phyloP scores from a whole-genome alignment of 345 rosid species.

The Arabidopsis arenosa region DNA sequence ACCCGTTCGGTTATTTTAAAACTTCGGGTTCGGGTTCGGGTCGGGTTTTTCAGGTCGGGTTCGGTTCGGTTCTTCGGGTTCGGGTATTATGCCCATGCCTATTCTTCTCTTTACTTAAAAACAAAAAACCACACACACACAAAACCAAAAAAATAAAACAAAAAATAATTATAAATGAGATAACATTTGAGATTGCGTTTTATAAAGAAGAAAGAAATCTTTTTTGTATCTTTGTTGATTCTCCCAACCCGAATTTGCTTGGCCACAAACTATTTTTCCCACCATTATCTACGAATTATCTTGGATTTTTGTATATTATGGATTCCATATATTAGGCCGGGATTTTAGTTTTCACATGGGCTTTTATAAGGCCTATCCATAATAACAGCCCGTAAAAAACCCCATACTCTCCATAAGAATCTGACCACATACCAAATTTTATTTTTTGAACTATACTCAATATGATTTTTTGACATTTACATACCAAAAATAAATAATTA shows the following conservation, averaged over 20 bases:
- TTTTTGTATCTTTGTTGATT: slow-evolving; percentile 33
- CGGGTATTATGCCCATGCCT: too few relatives aligned
- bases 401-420: slow-evolving; percentile 8
- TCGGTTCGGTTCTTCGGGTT: too few relatives aligned
- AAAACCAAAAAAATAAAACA: background rate
- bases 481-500: background rate
- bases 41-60: too few relatives aligned
- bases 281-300: slow-evolving; percentile 26
- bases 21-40: too few relatives aligned
- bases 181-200: slow-evolving; percentile 15
- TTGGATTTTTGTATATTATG: slow-evolving; percentile 13
- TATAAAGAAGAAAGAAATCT: background rate
- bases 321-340: slow-evolving; percentile 21
- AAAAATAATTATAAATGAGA: background rate
- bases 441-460: background rate
- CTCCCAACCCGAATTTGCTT: slow-evolving; percentile 26
- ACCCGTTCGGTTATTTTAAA: too few relatives aligned
- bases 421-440: background rate
- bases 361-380: slow-evolving; percentile 6
- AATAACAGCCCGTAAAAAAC: background rate
- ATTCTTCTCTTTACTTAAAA: background rate
- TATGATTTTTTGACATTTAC: background rate
- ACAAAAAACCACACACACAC: background rate
- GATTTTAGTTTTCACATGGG: slow-evolving; percentile 13
- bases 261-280: slow-evolving; percentile 36